Conservation (phyloP, 108 stramenopile species). For the Nitzschia inconspicua region DNA sequence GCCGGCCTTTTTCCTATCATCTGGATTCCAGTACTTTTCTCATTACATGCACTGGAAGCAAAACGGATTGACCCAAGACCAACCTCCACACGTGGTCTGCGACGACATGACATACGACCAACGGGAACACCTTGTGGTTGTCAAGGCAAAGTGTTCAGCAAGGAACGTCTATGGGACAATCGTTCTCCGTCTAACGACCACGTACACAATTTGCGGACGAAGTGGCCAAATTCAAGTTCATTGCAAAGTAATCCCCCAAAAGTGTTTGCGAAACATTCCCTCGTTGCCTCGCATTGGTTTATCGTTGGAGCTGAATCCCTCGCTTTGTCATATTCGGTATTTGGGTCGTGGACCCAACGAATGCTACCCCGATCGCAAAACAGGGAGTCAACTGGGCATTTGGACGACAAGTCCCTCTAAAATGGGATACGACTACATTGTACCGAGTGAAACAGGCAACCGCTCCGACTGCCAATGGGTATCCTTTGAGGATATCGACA, state of each 20-base stretch:
- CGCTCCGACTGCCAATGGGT: constrained; percentile 49
- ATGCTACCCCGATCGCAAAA: constrained; percentile 70
- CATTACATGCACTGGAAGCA: constrained; percentile 40
- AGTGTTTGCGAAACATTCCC: constrained; percentile 7
- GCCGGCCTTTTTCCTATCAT: constrained; percentile 6
- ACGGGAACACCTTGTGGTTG: not conserved
- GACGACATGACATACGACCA: not conserved
- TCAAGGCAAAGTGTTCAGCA: not conserved
- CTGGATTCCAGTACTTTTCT: constrained; percentile 16
- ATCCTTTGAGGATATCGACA: constrained; percentile 14
- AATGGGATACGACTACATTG: constrained; percentile 50
- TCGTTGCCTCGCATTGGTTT: constrained; percentile 70
- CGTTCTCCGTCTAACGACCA: constrained; percentile 7
- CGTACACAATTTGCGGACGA: constrained; percentile 15
- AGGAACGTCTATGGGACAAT: not conserved
- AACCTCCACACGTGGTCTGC: constrained; percentile 16
- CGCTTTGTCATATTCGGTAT: constrained; percentile 42
- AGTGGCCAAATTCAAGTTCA: constrained; percentile 26
- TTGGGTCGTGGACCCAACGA: constrained; percentile 67
- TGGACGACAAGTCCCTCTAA: constrained; percentile 30
- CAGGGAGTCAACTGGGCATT: constrained; percentile 32
- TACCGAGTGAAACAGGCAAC: constrained; percentile 50
- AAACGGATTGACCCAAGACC: constrained; percentile 29
- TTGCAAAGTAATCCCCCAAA: constrained; percentile 10
- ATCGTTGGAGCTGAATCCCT: constrained; percentile 32